Conservation (phyloP, 345 rosid species). For the Cochlearia excelsa region DNA sequence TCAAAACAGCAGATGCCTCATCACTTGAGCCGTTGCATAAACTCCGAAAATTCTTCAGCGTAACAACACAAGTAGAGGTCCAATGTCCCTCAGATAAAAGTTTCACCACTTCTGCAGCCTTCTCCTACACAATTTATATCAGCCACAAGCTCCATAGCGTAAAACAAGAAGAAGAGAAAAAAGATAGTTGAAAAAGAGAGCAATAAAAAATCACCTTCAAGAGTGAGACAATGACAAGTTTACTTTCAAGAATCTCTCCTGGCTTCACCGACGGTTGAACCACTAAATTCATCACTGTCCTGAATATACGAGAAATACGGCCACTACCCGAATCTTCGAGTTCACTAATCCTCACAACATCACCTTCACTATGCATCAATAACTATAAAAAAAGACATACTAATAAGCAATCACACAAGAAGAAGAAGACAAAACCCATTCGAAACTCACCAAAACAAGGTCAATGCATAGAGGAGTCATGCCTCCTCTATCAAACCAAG, state of each 20-base stretch:
- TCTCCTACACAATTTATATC: constrained; percentile 26
- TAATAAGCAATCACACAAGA: constrained; percentile 15
- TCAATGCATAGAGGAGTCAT: constrained; percentile 81
- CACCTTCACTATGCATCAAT: constrained; percentile 83
- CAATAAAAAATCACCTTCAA: constrained; percentile 48
- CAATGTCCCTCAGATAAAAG: constrained; percentile 37
- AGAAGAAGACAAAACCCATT: not conserved
- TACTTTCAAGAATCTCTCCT: constrained; percentile 47
- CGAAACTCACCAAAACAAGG: constrained; percentile 64
- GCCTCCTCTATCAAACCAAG: constrained; percentile 78
- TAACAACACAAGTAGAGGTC: constrained; percentile 49
- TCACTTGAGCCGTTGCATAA: constrained; percentile 61
- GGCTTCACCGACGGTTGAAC: constrained; percentile 40
- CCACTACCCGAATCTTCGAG: constrained; percentile 54
- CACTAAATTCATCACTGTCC: constrained; percentile 51
- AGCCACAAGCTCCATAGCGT: not conserved
- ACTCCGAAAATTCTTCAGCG: constrained; percentile 54
- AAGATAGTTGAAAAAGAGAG: constrained; percentile 1
- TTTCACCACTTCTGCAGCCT: constrained; percentile 33
- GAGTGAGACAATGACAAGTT: constrained; percentile 44
- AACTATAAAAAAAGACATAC: constrained; percentile 40
- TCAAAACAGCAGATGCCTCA: constrained; percentile 68
- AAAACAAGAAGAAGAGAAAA: not conserved
- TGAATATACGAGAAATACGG: constrained; percentile 51
- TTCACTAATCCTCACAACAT: constrained; percentile 46